These are phyloP conservation scores for Hebeloma cylindrosporum DNA, from an alignment of 768 basidiomycete species.

Conservation along the genomic window DNA sequence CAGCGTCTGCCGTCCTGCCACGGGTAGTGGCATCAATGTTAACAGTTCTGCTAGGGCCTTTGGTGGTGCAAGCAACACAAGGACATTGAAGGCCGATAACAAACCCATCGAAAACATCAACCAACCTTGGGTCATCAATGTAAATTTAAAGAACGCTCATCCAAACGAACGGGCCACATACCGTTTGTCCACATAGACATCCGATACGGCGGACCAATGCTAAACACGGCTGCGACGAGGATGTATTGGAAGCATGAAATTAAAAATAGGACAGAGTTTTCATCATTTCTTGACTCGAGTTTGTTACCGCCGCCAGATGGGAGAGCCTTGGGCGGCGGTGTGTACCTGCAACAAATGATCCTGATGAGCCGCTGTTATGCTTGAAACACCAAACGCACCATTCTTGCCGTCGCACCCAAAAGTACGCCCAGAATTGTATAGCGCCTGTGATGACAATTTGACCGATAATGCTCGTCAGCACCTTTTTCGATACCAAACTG, in stretches of 20 bases:
- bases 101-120: constrained; percentile 75
- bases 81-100: constrained; percentile 70
- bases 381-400: constrained; percentile 56
- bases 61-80: constrained; percentile 76
- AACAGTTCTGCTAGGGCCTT: constrained; percentile 57
- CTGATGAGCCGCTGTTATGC: neutral
- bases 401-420: constrained; percentile 81
- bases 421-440: constrained; percentile 83
- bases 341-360: constrained; percentile 59
- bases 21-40: constrained; percentile 75
- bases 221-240: constrained; percentile 94
- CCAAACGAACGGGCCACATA: constrained; percentile 36
- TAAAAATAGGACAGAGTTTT: constrained; percentile 90
- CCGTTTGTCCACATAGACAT: constrained; percentile 95
- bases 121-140: constrained; percentile 50
- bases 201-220: constrained; percentile 95
- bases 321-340: constrained; percentile 53
- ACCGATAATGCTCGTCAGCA: constrained; percentile 88
- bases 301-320: constrained; percentile 57
- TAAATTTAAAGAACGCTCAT: constrained; percentile 2
- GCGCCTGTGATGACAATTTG: constrained; percentile 86
- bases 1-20: constrained; percentile 67
- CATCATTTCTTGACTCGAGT: constrained; percentile 83
- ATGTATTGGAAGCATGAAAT: constrained; percentile 99
- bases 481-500: constrained; percentile 93